Base-by-base conservation (phyloP, 108 stramenopile genomes). In the Nannochloropsis oceanica region DNA sequence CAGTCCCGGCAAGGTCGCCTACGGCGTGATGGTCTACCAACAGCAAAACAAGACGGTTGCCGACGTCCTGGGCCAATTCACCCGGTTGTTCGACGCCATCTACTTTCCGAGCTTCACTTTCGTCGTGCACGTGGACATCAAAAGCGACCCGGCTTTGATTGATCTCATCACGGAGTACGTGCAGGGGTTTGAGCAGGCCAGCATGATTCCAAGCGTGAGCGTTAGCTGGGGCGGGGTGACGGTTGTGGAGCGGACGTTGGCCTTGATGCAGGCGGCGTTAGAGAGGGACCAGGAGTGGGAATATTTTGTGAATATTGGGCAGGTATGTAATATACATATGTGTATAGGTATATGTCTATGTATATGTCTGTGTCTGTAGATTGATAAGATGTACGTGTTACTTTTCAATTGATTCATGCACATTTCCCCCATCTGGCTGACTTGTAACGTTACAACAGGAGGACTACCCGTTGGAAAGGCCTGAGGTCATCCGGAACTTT, bases 11-110 rank as follows among this genome's bases (percentile, higher is more conserved):
- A 73, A 73, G n/a, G 80, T 89, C 12, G 88, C 88, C 8, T 89
- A 88, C 85, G 88, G 88, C 12, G 87, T 89, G 14, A 89, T 89
- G 88, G 88, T 89, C 11, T 89, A 89, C 34, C 83, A 83, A 27
- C 44, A 25, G 13, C 73, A 46, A 24, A 27, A 27, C 44, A 27
- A 43, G 13, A 73, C 83, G 24, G 83, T 83, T 8, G 22, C 24
- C 24, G 83, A 27, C 42, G 83, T 83, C 26, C 3, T 83, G 24
- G 26, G 25, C 25, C 59, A 46, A 25, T 83, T 83, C 43, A 27
- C 24, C 25, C 83, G 83, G 24, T 24, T 79, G 24, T 79, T 83
- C 44, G 59, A 83, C 13, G 44, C 83, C 42, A 24, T 83, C 22
- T 83, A 83, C 25, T 25, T 14, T 43, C 83, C 59, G 24, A 12